Evolutionary conservation across 352 stramenopile species (phyloP).

Genomic region (Pythium coloratum): DNA sequence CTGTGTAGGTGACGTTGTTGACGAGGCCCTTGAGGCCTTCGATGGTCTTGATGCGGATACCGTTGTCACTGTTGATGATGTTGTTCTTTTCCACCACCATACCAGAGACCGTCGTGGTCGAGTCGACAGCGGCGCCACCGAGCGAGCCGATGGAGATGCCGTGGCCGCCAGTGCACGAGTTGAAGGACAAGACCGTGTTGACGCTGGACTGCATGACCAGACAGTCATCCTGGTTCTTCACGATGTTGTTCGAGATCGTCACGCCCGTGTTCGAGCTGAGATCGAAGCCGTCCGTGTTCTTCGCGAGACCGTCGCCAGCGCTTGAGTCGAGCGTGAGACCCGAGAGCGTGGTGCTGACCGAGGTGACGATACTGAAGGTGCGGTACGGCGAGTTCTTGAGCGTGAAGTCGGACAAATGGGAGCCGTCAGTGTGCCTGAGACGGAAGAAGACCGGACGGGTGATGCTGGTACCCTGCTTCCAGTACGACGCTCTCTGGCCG

Average conservation of each 20-base stretch:
- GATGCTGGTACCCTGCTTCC: slow-evolving; percentile 30
- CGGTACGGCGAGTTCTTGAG: slow-evolving; percentile 42
- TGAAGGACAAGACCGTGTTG: slow-evolving; percentile 12
- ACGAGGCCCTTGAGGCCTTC: slow-evolving; percentile 26
- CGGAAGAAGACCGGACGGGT: slow-evolving; percentile 41
- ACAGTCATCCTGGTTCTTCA: slow-evolving; percentile 39
- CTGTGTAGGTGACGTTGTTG: slow-evolving; percentile 21
- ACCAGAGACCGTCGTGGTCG: slow-evolving; percentile 23
- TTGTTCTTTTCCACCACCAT: slow-evolving; percentile 32
- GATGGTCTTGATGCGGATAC: slow-evolving; percentile 42
- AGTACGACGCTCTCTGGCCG: slow-evolving; percentile 40
- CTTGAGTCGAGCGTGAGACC: slow-evolving; percentile 36
- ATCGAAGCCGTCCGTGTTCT: slow-evolving; percentile 41
- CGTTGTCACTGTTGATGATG: slow-evolving; percentile 36
- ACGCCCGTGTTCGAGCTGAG: slow-evolving; percentile 27
- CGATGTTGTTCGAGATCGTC: slow-evolving; percentile 24
- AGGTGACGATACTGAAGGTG: slow-evolving; percentile 36
- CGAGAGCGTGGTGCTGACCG: slow-evolving; percentile 24
- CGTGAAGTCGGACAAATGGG: slow-evolving; percentile 34
- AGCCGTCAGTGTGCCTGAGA: slow-evolving; percentile 26
- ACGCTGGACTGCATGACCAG: slow-evolving; percentile 25
- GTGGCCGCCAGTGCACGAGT: slow-evolving; percentile 18
- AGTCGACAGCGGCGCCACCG: slow-evolving; percentile 20
- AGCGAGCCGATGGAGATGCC: slow-evolving; percentile 41
- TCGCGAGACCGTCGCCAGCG: slow-evolving; percentile 28